Percentiles rank a stretch among this genome's conserved stretches.
Evolutionary conservation across 805 yeast species (phyloP).

Genomic region (Lipomyces sp.): DNA sequence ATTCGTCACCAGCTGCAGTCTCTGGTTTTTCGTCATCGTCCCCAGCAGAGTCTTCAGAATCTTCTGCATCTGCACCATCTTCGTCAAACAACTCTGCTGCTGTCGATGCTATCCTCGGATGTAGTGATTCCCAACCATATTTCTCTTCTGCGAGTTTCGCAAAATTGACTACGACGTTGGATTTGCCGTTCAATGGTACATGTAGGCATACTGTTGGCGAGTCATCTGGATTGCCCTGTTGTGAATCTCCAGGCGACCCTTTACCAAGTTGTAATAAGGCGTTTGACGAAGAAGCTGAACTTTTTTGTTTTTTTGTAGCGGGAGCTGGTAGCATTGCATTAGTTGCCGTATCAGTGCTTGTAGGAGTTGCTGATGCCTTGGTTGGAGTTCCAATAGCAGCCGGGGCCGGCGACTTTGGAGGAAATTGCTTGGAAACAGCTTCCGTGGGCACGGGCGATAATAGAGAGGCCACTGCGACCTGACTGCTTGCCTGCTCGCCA

Average conservation of each 20-base stretch:
- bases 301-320: slow-evolving; percentile 9
- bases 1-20: slow-evolving; percentile 38
- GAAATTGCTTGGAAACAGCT: slow-evolving; percentile 2
- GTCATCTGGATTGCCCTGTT: neutral
- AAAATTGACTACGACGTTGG: slow-evolving; percentile 66
- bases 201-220: slow-evolving; percentile 35
- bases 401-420: slow-evolving; percentile 4
- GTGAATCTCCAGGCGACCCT: neutral
- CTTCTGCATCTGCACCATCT: slow-evolving; percentile 52
- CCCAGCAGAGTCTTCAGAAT: slow-evolving; percentile 49
- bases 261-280: neutral
- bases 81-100: slow-evolving; percentile 49
- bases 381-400: slow-evolving; percentile 4
- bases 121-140: slow-evolving; percentile 67
- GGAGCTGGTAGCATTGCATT: slow-evolving; percentile 16
- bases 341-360: slow-evolving; percentile 5
- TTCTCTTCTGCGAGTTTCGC: slow-evolving; percentile 77
- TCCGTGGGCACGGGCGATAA: slow-evolving; percentile 1
- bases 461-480: slow-evolving; percentile 3
- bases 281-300: slow-evolving; percentile 4
- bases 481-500: neutral
- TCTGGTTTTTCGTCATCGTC: slow-evolving; percentile 37
- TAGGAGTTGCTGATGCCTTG: neutral
- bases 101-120: slow-evolving; percentile 35
- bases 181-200: slow-evolving; percentile 35